Percentiles rank a stretch among this genome's conserved stretches.
These are phyloP conservation scores for Cyclotella sp. DNA, from an alignment of 108 stramenopile genomes.

Conservation along the genomic window DNA sequence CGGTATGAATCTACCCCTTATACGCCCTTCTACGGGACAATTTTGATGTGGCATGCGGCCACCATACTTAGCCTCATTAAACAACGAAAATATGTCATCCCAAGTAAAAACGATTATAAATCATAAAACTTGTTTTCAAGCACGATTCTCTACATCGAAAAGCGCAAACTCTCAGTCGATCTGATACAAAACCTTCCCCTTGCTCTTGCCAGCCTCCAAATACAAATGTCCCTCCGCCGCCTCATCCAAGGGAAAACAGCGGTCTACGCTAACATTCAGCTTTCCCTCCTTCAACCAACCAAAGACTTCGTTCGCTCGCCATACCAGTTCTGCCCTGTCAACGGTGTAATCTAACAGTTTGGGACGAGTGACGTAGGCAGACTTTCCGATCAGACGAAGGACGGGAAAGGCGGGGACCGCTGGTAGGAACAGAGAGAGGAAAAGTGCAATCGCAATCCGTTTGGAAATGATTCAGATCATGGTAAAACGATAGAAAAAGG, in stretches of 20 bases:
- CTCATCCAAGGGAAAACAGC: slow-evolving; percentile 70
- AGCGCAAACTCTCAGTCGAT: neutral
- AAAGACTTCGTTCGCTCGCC: slow-evolving; percentile 72
- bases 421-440: no score
- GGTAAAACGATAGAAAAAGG: no score
- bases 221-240: slow-evolving; percentile 79
- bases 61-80: no score
- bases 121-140: no score
- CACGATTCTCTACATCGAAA: no score
- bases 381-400: slow-evolving; percentile 69
- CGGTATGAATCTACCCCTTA: no score
- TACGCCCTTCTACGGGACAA: no score
- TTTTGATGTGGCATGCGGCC: no score
- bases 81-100: no score
- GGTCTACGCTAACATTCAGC: slow-evolving; percentile 76
- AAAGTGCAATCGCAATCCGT: no score
- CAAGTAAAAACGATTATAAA: no score
- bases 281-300: slow-evolving; percentile 80
- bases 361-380: slow-evolving; percentile 83
- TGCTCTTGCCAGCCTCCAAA: slow-evolving; percentile 78
- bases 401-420: slow-evolving; percentile 87
- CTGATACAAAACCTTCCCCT: slow-evolving; percentile 78
- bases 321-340: slow-evolving; percentile 67
- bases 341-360: slow-evolving; percentile 79
- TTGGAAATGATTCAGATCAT: no score